Evolutionary conservation across 139 green algal genomes (phyloP), one percentile per base, ranked within the genome.

Genomic region (Tetradesmus lagerheimii): DNA sequence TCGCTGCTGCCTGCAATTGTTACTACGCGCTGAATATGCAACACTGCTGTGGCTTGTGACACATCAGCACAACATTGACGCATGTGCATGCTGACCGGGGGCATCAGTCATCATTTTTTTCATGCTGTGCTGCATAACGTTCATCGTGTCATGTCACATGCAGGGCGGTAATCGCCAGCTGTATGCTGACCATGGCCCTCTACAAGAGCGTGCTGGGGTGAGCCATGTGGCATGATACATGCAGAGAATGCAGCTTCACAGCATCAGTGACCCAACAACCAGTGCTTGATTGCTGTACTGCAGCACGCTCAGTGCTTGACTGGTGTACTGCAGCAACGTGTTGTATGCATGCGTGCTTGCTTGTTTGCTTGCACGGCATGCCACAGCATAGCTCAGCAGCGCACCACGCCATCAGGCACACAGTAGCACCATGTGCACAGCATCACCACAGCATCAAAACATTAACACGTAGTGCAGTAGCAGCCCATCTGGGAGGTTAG

Each of bases 161-260:
- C 85, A 89, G 85, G 39, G 81, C 81, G 25, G 15, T 89, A 5
- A 14, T 66, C 18, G 23, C 47, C 39, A 83, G 78, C 39, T 29
- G 45, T 64, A 6, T 89, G 4, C 4, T 89, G 12, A 83, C 67
- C 2, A 34, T 82, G 4, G 67, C n/a, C 25, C 0, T 45, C 27
- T 89, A 89, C 66, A 89, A 82, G 67, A 89, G 43, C 85, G 1
- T 89, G 4, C 67, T 89, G 15, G 85, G 85, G 85, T 89, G 66
- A 80, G 84, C 15, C n/a, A n/a, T n/a, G n/a, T n/a, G n/a, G n/a
- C n/a, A n/a, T n/a, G n/a, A n/a, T n/a, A n/a, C n/a, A n/a, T n/a
- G n/a, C n/a, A n/a, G n/a, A n/a, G n/a, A n/a, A n/a, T n/a, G n/a
- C n/a, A n/a, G n/a, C n/a, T n/a, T n/a, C n/a, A n/a, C n/a, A n/a